Evolutionary conservation across 179 eudicot genomes (phyloP), one percentile per base, ranked within the genome.

Genomic region (Sideroxylon spinosum): DNA sequence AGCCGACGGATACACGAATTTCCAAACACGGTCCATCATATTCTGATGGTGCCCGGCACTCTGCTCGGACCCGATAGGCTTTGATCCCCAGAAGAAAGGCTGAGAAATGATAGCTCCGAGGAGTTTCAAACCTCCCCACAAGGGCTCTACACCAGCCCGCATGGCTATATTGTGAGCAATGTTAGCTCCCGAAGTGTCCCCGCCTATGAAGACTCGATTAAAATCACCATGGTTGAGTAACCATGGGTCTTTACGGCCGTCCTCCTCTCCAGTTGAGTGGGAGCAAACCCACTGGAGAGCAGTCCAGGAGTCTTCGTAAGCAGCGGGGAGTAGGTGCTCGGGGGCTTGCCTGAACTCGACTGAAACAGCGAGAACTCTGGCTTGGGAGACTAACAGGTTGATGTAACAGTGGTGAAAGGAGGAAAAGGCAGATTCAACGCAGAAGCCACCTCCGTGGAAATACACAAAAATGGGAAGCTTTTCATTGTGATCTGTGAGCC

Each of bases 391-490:
- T 8, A 89, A 16, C 23, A 66, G 59, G 69, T 71, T 78, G 59
- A 79, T 44, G 85, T 82, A 89, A 32, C 84, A 78, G 76, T 89
- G 88, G 62, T 76, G 59, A 9, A 26, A 23, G 4, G n/a, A 1
- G 9, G 85, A 82, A 73, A 83, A 86, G 57, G 94, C 86, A 9
- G 91, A 87, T 50, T 81, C 89, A 2, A 86, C 17, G 25, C 85
- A 64, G 68, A 64, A 64, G 6, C 68, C 68, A 8, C 90, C 92
- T 10, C 88, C 86, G 2, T 89, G 89, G 74, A 71, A 84, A 82
- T 90, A 87, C 64, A 87, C 80, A 26, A 84, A 57, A 59, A 86
- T 68, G 26, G 92, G 89, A 14, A 87, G 78, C 52, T 80, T 88
- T 44, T 50, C 61, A 6, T 29, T 32, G 25, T 44, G 3, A 0